Conservation (phyloP, 1,284 basidiomycete species). For the Ustilago vetiveriae region DNA sequence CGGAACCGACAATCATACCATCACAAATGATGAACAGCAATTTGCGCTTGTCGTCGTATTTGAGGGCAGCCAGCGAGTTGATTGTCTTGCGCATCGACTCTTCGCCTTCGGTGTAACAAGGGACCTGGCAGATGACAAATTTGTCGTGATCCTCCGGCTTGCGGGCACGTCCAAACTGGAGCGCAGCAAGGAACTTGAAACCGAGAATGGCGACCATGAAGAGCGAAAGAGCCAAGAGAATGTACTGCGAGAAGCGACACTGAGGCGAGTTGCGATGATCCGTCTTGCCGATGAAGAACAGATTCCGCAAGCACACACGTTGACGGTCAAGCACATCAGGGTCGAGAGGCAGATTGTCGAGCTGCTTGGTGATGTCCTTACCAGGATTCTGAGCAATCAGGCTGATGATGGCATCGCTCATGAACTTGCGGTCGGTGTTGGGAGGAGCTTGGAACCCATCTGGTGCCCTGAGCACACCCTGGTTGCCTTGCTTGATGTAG, state of each 20-base stretch:
- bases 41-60: conserved; percentile 98
- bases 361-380: conserved; percentile 81
- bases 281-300: conserved; percentile 89
- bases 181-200: conserved; percentile 96
- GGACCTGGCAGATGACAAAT: conserved; percentile 97
- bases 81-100: conserved; percentile 87
- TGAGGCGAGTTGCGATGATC: conserved; percentile 91
- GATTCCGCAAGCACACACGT: conserved; percentile 86
- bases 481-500: conserved; percentile 71
- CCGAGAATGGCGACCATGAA: conserved; percentile 95
- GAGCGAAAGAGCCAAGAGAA: conserved; percentile 86
- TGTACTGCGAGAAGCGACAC: conserved; percentile 90
- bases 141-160: conserved; percentile 97
- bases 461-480: conserved; percentile 72
- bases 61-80: conserved; percentile 90
- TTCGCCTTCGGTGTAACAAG: conserved; percentile 96
- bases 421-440: conserved; percentile 76
- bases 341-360: conserved; percentile 77
- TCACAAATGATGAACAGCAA: conserved; percentile 94
- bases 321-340: conserved; percentile 78
- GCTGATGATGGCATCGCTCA: conserved; percentile 77
- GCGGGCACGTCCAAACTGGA: conserved; percentile 84
- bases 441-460: conserved; percentile 74
- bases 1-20: conserved; percentile 96
- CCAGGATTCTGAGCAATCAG: conserved; percentile 87